Conservation (phyloP, 2,329 filamentous ascomycete species). For the Xylariaceae sp. region DNA sequence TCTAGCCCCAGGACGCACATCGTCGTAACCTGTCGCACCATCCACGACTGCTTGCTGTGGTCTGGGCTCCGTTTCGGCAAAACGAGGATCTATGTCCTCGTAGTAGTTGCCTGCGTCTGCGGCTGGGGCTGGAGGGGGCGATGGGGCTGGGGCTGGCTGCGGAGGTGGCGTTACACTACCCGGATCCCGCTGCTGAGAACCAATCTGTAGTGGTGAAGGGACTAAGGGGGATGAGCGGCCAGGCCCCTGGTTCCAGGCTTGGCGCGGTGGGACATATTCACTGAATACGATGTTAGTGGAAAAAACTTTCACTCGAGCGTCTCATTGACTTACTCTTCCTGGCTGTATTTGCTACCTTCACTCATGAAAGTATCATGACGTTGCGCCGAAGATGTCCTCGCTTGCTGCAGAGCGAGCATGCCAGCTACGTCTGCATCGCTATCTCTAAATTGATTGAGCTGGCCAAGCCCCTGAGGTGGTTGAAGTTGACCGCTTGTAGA, state of each 20-base stretch:
- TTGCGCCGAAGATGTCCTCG: constrained; percentile 38
- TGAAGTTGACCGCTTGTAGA: constrained; percentile 56
- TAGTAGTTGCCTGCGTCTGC: constrained; percentile 64
- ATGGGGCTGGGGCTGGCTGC: constrained; percentile 22
- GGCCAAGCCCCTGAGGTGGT: constrained; percentile 46
- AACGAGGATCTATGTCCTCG: constrained; percentile 90
- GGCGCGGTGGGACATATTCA: constrained; percentile 58
- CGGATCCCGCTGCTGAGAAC: constrained; percentile 41
- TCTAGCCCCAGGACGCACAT: constrained; percentile 59
- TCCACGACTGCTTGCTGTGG: constrained; percentile 33
- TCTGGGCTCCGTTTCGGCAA: constrained; percentile 55
- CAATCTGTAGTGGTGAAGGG: constrained; percentile 49
- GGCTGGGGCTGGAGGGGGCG: constrained; percentile 29
- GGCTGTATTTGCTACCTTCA: constrained; percentile 73
- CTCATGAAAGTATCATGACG: constrained; percentile 59
- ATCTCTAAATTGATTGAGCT: constrained; percentile 56
- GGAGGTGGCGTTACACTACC: constrained; percentile 41
- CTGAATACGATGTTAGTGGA: constrained; percentile 45
- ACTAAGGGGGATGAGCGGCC: constrained; percentile 48
- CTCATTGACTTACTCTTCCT: constrained; percentile 65
- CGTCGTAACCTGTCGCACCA: constrained; percentile 59
- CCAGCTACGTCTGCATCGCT: constrained; percentile 73
- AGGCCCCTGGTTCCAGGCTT: constrained; percentile 56
- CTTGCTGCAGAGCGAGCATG: constrained; percentile 73
- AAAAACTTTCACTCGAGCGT: constrained; percentile 27